These are phyloP conservation scores for Colletotrichum sp. DNA, from an alignment of 2,329 filamentous ascomycete species.

Conservation along the genomic window DNA sequence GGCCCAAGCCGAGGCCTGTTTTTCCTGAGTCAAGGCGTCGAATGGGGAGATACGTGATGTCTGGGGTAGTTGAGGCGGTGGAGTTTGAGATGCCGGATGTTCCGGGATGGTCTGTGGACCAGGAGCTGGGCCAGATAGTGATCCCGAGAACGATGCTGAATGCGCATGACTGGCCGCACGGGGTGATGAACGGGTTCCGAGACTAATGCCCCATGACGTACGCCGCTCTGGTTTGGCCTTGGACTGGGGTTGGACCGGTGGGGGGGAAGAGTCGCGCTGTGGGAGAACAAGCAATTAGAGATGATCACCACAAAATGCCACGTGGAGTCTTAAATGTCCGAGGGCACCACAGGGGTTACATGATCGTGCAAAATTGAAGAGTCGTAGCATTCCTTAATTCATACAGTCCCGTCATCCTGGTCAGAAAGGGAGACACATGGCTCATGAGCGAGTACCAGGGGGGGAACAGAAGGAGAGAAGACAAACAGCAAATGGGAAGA, in stretches of 20 bases:
- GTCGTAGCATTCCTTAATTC: slow-evolving; percentile 48
- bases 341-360: slow-evolving; percentile 24
- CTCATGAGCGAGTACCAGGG: slow-evolving; percentile 5
- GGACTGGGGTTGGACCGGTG: slow-evolving; percentile 40
- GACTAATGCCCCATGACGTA: slow-evolving; percentile 48
- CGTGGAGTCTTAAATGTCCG: slow-evolving; percentile 12
- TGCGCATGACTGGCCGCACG: slow-evolving; percentile 25
- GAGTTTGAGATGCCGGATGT: slow-evolving; percentile 15
- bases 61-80: slow-evolving; percentile 22
- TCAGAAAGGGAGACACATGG: slow-evolving; percentile 26
- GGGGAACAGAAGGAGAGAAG: slow-evolving; percentile 25
- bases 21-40: slow-evolving; percentile 22
- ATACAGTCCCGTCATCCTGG: slow-evolving; percentile 38
- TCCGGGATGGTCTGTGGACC: slow-evolving; percentile 11
- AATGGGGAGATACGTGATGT: slow-evolving; percentile 26
- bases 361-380: slow-evolving; percentile 28
- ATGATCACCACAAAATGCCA: slow-evolving; percentile 19
- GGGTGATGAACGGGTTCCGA: slow-evolving; percentile 35
- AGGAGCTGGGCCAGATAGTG: neutral
- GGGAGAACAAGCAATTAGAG: slow-evolving; percentile 30
- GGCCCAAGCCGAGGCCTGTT: slow-evolving; percentile 21
- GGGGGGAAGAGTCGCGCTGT: slow-evolving; percentile 41
- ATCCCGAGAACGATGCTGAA: slow-evolving; percentile 11
- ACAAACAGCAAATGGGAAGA: slow-evolving; percentile 13
- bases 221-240: slow-evolving; percentile 44